phyloP scores from a whole-genome alignment of 1,139 yeast species.

The Ogataea hybrid region DNA sequence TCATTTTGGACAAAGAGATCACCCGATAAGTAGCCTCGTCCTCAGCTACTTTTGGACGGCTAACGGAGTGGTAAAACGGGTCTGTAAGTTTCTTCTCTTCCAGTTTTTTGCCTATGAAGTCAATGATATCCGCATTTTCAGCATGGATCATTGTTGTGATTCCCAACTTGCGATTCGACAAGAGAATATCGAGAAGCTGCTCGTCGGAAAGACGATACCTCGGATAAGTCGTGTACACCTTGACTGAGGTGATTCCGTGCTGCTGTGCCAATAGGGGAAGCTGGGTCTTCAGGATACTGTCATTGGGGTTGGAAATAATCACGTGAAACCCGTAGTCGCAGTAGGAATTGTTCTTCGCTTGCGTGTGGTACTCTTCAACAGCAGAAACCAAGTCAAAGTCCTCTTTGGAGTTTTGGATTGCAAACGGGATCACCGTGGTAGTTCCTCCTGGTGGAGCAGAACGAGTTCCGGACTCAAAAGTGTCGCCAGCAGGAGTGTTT shows the following conservation, averaged over 20 bases:
- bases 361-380: conserved; percentile 31
- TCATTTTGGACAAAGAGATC: conserved; percentile 33
- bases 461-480: conserved; percentile 57
- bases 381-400: conserved; percentile 20
- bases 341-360: conserved; percentile 36
- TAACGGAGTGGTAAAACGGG: conserved; percentile 44
- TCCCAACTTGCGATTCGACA: conserved; percentile 39
- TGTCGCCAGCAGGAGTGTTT: conserved; percentile 42
- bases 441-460: conserved; percentile 60
- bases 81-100: conserved; percentile 36
- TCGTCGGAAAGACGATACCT: conserved; percentile 40
- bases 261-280: conserved; percentile 30
- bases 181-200: conserved; percentile 38
- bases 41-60: conserved; percentile 45
- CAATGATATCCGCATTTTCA: conserved; percentile 45
- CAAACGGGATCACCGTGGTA: conserved; percentile 44
- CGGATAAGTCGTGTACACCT: conserved; percentile 47
- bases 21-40: conserved; percentile 50
- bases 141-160: conserved; percentile 51
- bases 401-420: conserved; percentile 38
- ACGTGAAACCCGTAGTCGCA: conserved; percentile 48
- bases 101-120: conserved; percentile 40
- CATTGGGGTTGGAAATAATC: conserved; percentile 34
- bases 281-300: conserved; percentile 30
- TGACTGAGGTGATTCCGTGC: conserved; percentile 44